A percentile compares a stretch with the other conserved stretches of the same genome.
phyloP scores from a whole-genome alignment of 192 early-diverging fungal species.

The Umbelopsis sp. region DNA sequence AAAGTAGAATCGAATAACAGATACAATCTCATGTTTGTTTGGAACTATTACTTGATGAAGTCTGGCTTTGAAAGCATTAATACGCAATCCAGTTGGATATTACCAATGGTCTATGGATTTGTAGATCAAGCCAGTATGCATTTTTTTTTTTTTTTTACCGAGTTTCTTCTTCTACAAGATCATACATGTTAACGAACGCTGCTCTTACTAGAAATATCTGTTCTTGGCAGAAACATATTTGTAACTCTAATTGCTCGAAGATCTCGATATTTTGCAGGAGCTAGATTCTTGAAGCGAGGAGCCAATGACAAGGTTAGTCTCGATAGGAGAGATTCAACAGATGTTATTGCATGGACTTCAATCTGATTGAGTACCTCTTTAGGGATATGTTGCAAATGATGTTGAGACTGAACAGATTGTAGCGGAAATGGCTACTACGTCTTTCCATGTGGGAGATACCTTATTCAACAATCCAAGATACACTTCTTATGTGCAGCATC shows the following conservation, averaged over 20 bases:
- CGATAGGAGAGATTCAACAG: background rate
- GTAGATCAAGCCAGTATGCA: constrained; percentile 92
- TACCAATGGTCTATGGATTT: constrained; percentile 92
- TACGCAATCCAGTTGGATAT: constrained; percentile 71
- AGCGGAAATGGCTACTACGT: constrained; percentile 85
- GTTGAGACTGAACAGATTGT: constrained; percentile 99
- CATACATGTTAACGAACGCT: no score
- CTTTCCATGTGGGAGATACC: constrained; percentile 69
- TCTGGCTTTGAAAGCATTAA: constrained; percentile 66
- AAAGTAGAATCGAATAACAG: constrained; percentile 6
- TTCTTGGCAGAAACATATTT: constrained; percentile 89
- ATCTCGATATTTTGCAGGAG: constrained; percentile 94
- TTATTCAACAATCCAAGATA: constrained; percentile 69
- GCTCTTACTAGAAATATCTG: constrained; percentile 67
- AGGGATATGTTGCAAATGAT: constrained; percentile 98
- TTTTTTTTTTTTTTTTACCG: background rate
- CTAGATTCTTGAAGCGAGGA: constrained; percentile 93
- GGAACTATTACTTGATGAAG: constrained; percentile 83
- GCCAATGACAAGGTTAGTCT: constrained; percentile 76
- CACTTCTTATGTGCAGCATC: constrained; percentile 95
- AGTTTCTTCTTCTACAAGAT: background rate
- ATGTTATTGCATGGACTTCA: background rate
- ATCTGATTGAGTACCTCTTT: background rate
- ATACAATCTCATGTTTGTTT: constrained; percentile 92
- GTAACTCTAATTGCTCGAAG: constrained; percentile 94